A percentile compares a stretch with the other conserved stretches of the same genome.
phyloP scores from a whole-genome alignment of 495 filamentous ascomycete genomes.

The Penicillium crystallinum region DNA sequence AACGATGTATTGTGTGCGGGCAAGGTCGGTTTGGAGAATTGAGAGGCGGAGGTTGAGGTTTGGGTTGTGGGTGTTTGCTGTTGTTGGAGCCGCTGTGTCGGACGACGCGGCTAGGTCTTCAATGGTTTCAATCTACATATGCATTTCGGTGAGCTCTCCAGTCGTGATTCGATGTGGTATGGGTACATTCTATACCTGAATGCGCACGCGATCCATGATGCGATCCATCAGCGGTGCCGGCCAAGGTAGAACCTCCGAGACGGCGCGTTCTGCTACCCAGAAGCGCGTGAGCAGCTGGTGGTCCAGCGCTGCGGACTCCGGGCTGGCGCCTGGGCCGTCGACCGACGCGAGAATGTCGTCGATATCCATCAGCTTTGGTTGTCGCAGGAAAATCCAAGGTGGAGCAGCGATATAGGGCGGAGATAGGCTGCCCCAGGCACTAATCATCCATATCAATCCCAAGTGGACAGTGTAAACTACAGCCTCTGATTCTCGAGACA shows the following conservation, averaged over 20 bases:
- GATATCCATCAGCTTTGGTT: conserved; percentile 63
- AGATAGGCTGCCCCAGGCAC: conserved; percentile 8
- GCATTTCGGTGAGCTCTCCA: not conserved
- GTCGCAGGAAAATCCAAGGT: conserved; percentile 6
- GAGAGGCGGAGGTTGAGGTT: conserved; percentile 89
- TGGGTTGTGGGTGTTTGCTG: conserved; percentile 64
- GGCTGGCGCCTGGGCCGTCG: conserved; percentile 52
- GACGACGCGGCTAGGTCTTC: conserved; percentile 61
- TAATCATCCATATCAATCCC: not conserved
- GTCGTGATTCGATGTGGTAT: not conserved
- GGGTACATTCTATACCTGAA: conserved; percentile 48
- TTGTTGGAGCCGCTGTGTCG: conserved; percentile 32
- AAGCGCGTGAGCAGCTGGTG: conserved; percentile 84
- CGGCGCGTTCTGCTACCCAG: conserved; percentile 86
- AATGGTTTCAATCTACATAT: conserved; percentile 58
- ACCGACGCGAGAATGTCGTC: conserved; percentile 83
- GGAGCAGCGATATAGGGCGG: conserved; percentile 13
- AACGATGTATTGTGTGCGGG: conserved; percentile 85
- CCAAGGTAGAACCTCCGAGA: conserved; percentile 76
- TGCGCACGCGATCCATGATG: conserved; percentile 66
- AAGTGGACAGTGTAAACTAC: not conserved
- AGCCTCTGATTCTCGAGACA: not conserved
- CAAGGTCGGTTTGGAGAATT: conserved; percentile 92
- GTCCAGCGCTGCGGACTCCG: conserved; percentile 60
- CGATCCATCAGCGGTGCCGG: conserved; percentile 66